Evolutionary conservation across 371 early-diverging fungal species (phyloP), one percentile per base, ranked within the genome.

Genomic region (Paraphysoderma sedebokerense): DNA sequence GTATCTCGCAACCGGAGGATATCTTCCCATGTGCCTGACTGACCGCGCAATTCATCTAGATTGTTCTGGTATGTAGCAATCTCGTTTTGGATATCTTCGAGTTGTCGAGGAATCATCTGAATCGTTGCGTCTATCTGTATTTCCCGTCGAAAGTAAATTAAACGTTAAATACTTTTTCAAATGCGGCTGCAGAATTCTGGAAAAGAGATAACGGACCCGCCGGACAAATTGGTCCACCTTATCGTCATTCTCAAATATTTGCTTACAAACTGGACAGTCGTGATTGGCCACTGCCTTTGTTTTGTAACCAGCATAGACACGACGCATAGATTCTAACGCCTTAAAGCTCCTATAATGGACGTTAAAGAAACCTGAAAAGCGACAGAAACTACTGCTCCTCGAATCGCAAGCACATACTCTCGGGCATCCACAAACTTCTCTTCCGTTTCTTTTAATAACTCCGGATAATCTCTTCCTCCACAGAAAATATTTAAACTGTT

Each of bases 181-280:
- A n/a, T n/a, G n/a, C n/a, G n/a, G n/a, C n/a, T n/a, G n/a, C n/a
- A n/a, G n/a, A n/a, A n/a, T n/a, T n/a, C n/a, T n/a, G n/a, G n/a
- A n/a, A n/a, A n/a, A n/a, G n/a, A n/a, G n/a, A n/a, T n/a, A n/a
- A n/a, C n/a, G n/a, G n/a, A 81, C 72, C 66, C 59, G 67, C 26
- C 50, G 36, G 1, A 72, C 28, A 49, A 85, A 80, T 5, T 51
- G 47, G 13, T 63, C 58, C 13, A 67, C 59, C 24, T 79, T 77
- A 1, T 55, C 46, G 7, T 65, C 62, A 32, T 57, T 52, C 6
- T 47, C 41, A 55, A 79, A 82, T 0, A 56, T 63, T 15, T 81
- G 70, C n/a, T 51, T 57, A 59, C 89, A 88, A 3, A 87, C 56
- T 2, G 85, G 79, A 47, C 89, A 88, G 30, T 66, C 54, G 22